These are phyloP conservation scores for Fusarium goolgardi DNA, from an alignment of 2,329 filamentous ascomycete species.

Conservation along the genomic window DNA sequence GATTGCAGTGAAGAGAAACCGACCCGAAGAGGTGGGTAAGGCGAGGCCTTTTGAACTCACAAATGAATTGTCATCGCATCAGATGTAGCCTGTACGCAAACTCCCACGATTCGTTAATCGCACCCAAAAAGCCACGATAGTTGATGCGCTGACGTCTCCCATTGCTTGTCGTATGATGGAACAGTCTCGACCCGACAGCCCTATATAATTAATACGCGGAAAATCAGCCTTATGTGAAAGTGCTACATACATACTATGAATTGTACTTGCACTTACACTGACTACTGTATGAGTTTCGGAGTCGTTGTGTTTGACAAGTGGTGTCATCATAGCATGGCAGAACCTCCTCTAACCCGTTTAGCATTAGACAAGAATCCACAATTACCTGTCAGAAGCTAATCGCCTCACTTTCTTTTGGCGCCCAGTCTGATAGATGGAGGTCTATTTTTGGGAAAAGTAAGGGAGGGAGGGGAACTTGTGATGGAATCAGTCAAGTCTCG, in stretches of 20 bases:
- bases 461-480: background rate
- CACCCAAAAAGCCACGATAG: background rate
- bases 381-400: slow-evolving; percentile 12
- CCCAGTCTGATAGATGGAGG: slow-evolving; percentile 14
- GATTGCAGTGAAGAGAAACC: background rate
- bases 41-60: slow-evolving; percentile 22
- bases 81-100: background rate
- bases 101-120: slow-evolving; percentile 5
- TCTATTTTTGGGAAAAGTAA: background rate
- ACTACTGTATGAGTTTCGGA: background rate
- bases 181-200: slow-evolving; percentile 20
- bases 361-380: slow-evolving; percentile 26
- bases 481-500: background rate
- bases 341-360: slow-evolving; percentile 37
- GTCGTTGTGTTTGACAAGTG: slow-evolving; percentile 13
- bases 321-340: slow-evolving; percentile 27
- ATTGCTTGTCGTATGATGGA: background rate
- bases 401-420: slow-evolving; percentile 31
- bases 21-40: slow-evolving; percentile 19
- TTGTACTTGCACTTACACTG: background rate
- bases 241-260: background rate
- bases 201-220: background rate
- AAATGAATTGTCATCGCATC: slow-evolving; percentile 9
- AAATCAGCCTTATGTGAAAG: background rate
- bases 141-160: slow-evolving; percentile 9